Evolutionary conservation across 116 monocot genomes (phyloP).

Genomic region (Dioscorea cayenensis): DNA sequence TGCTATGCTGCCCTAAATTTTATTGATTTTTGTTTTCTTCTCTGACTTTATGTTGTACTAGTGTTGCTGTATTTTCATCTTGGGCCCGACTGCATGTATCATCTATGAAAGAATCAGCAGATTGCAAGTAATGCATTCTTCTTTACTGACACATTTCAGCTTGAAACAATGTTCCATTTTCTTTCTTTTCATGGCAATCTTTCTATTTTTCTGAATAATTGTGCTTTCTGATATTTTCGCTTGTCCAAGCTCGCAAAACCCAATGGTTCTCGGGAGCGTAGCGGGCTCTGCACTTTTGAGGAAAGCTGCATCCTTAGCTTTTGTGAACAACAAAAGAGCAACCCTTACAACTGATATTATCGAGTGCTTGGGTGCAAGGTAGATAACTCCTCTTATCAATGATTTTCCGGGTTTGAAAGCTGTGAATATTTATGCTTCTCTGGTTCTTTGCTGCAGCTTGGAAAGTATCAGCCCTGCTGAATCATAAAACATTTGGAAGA

Average conservation of each 20-base stretch:
- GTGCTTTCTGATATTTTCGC: not conserved
- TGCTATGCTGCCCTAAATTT: no score
- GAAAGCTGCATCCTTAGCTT: conserved; percentile 79
- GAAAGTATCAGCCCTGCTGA: conserved; percentile 48
- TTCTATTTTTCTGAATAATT: not conserved
- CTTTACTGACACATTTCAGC: not conserved
- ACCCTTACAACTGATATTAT: conserved; percentile 91
- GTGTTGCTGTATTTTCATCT: conserved; percentile 91
- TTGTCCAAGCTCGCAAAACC: conserved; percentile 36
- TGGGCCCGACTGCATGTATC: conserved; percentile 56
- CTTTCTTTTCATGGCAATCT: not conserved
- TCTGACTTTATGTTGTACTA: conserved; percentile 14
- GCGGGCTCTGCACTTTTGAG: conserved; percentile 72
- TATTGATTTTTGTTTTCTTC: not conserved
- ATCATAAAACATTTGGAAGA: not conserved
- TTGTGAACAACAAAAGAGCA: conserved; percentile 58
- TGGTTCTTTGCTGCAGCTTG: conserved; percentile 35
- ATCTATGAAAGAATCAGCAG: conserved; percentile 12
- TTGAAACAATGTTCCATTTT: not conserved
- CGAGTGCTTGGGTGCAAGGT: conserved; percentile 74
- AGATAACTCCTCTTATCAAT: not conserved
- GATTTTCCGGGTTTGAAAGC: not conserved
- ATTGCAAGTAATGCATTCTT: conserved; percentile 25
- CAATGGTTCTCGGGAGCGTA: conserved; percentile 82
- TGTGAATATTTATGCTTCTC: not conserved